Percentiles rank a stretch among this genome's conserved stretches.
Evolutionary conservation across 495 filamentous ascomycete species (phyloP).

Genomic region (Entonaema liquescens): DNA sequence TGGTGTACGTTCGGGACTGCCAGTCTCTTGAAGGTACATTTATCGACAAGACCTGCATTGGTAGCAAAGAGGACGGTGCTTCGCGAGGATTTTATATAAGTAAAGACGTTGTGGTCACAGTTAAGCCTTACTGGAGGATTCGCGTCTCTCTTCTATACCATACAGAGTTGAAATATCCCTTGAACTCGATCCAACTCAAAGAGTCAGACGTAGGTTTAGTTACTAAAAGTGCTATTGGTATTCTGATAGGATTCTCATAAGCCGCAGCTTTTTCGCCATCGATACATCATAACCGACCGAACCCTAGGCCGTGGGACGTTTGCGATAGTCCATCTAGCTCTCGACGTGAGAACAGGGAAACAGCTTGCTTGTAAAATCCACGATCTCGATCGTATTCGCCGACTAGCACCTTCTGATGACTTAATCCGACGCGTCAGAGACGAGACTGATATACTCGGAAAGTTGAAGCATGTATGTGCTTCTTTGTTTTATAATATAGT

Average conservation of each 20-base stretch:
- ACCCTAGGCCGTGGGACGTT: constrained; percentile 85
- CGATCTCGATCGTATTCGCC: constrained; percentile 39
- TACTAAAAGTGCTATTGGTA: not conserved
- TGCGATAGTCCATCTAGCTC: constrained; percentile 83
- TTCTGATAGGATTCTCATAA: not conserved
- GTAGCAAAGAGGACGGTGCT: constrained; percentile 32
- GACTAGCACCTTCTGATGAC: constrained; percentile 1
- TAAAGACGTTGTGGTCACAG: constrained; percentile 62
- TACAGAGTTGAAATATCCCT: constrained; percentile 4
- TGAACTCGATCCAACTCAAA: constrained; percentile 32
- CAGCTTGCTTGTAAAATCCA: constrained; percentile 82
- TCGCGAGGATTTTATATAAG: constrained; percentile 60
- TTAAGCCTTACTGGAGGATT: constrained; percentile 50
- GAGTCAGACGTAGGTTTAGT: constrained; percentile 29
- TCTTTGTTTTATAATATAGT: not conserved
- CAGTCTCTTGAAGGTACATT: constrained; percentile 64
- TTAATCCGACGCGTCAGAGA: constrained; percentile 45
- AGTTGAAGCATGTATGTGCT: constrained; percentile 66
- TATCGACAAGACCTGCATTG: constrained; percentile 61
- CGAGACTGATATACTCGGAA: constrained; percentile 66
- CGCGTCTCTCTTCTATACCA: constrained; percentile 38
- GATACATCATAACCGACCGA: constrained; percentile 60
- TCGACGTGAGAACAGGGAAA: constrained; percentile 68
- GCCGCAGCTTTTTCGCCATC: constrained; percentile 56
- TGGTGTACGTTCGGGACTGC: constrained; percentile 69